Evolutionary conservation across 176 grass and related monocot species (phyloP), one percentile per base, ranked within the genome.

Genomic region (Cenchrus fungigraminus): DNA sequence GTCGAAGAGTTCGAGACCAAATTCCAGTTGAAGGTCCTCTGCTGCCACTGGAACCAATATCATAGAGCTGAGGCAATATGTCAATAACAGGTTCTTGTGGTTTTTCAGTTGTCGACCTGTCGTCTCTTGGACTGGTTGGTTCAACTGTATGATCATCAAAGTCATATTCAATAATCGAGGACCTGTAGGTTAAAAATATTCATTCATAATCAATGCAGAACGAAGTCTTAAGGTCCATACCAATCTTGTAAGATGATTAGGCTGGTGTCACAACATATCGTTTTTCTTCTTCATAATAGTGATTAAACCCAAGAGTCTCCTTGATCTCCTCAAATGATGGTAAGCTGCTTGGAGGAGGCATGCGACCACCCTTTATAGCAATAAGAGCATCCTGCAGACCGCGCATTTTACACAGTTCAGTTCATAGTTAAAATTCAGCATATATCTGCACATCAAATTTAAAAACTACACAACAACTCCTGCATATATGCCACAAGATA

Each of bases 301-400:
- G 77, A 88, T 94, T 98, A 82, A 98, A 98, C 29, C 93, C 93
- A 54, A 98, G 91, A 2, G 86, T 95, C 45, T 91, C 86, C 64
- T 98, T 98, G 61, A 98, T 98, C 90, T 98, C 97, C 65, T 95
- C 93, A 90, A 98, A 98, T 42, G 93, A 95, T 51, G 91, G 97
- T 82, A 98, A 91, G 76, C 91, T 95, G 34, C 93, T 78, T 45
- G 93, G 93, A 86, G 97, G 89, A 73, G 93, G 93, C 60, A 98
- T 81, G 31, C 91, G 91, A 0, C 97, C 97, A 32, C 97, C 78
- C 90, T 95, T 98, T 76, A 98, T 95, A 82, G 93, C 93, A 76
- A 69, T 68, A 56, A 98, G 89, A 69, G 91, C 97, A 84, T 98
- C 93, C 93, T 98, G 75, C 62, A 92, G 42, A 82, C 46, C 74